Evolutionary conservation across 345 rosid species (phyloP).

Genomic region (Eucalyptus cloeziana): DNA sequence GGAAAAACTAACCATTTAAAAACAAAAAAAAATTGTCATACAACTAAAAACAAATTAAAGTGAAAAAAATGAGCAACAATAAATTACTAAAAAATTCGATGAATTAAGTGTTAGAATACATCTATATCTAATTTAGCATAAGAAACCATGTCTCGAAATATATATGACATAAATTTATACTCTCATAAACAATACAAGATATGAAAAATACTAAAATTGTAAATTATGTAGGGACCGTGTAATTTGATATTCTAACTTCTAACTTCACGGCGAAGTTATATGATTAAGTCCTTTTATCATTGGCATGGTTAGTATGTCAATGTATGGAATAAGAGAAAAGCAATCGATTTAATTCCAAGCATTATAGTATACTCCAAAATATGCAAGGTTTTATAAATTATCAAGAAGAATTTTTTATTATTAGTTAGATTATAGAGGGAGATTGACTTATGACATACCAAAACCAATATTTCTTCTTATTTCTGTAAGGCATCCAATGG

Average conservation of each 20-base stretch:
- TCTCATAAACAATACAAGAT: accelerated
- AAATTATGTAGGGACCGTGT: neutral
- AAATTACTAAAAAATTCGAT: neutral
- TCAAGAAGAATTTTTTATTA: too few species aligned
- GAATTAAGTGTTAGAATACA: neutral
- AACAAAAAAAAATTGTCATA: too few species aligned
- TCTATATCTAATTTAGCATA: neutral
- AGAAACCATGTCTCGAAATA: neutral
- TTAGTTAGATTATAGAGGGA: neutral
- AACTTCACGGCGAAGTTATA: accelerated
- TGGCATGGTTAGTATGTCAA: neutral
- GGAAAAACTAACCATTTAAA: too few species aligned
- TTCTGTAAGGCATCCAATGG: neutral
- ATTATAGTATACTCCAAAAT: neutral
- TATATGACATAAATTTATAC: neutral
- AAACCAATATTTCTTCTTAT: neutral
- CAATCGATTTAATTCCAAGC: neutral
- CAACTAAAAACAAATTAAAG: accelerated
- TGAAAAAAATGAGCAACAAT: accelerated
- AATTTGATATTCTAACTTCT: neutral
- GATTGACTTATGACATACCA: neutral
- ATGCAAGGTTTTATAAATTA: neutral
- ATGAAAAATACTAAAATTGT: neutral
- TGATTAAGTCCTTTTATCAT: neutral
- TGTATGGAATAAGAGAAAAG: neutral